Evolutionary conservation across 495 filamentous ascomycete genomes (phyloP).

Genomic region (Cercophora newfieldiana): DNA sequence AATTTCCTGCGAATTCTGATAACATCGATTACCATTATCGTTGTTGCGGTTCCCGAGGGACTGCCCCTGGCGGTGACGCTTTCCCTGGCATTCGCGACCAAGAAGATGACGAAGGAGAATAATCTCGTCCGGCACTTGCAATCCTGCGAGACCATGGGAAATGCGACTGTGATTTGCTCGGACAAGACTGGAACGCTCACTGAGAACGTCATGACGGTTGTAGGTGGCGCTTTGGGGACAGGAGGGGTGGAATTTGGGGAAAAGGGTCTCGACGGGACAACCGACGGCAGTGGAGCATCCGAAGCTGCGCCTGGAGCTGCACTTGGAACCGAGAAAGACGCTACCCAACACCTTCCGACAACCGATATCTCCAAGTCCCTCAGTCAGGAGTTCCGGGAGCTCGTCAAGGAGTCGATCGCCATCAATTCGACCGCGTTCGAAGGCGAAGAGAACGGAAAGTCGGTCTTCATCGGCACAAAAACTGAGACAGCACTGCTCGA

Average conservation of each 20-base stretch:
- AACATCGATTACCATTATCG: slow-evolving; percentile 90
- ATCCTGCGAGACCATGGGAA: slow-evolving; percentile 97
- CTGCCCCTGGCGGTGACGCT: slow-evolving; percentile 90
- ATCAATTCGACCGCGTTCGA: slow-evolving; percentile 89
- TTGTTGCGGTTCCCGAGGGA: slow-evolving; percentile 95
- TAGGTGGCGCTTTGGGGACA: slow-evolving; percentile 68
- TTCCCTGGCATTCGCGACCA: slow-evolving; percentile 91
- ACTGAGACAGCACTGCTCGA: slow-evolving; percentile 81
- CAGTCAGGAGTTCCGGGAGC: slow-evolving; percentile 56
- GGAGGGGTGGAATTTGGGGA: slow-evolving; percentile 1
- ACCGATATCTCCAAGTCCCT: slow-evolving; percentile 47
- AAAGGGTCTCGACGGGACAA: neutral
- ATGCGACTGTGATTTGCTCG: slow-evolving; percentile 92
- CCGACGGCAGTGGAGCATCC: neutral
- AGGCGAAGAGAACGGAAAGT: slow-evolving; percentile 69
- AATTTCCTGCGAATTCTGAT: slow-evolving; percentile 89
- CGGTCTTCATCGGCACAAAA: slow-evolving; percentile 80
- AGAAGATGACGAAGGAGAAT: slow-evolving; percentile 91
- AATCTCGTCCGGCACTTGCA: slow-evolving; percentile 86
- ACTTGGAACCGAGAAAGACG: neutral
- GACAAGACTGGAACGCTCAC: slow-evolving; percentile 98
- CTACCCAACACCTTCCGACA: slow-evolving; percentile 26
- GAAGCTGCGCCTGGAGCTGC: neutral
- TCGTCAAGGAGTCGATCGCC: slow-evolving; percentile 71
- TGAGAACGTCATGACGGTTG: slow-evolving; percentile 87